Evolutionary conservation across 2,329 filamentous ascomycete species (phyloP), one percentile per base, ranked within the genome.

Genomic region (Ceratocystis albifundus): DNA sequence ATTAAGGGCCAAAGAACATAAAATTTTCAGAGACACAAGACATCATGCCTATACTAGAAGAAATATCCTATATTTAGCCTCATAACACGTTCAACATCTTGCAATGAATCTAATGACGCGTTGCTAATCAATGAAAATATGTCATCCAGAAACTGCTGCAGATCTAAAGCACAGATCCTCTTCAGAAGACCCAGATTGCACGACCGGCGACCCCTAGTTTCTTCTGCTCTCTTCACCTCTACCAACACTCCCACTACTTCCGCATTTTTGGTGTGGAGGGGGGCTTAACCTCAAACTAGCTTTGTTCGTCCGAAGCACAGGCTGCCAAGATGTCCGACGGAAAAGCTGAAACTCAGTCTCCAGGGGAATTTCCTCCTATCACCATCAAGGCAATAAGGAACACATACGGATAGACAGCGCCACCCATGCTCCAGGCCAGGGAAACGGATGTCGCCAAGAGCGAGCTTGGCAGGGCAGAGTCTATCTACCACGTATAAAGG

Each of bases 311-410:
- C 55, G 55, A 59, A 59, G 55, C 55, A 36, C 55, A 32, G 36
- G 55, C 20, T 32, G 55, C 55, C 55, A 59, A 59, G 55, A 59
- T 59, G 30, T 57, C 22, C 30, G 36, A n/a, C 28, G 12, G 15
- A 59, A 59, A 59, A 59, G 30, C 55, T 59, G 55, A 59, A 59
- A 59, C 55, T 6, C 12, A 15, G 28, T 30, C 55, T 59, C 25
- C 55, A 36, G 55, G 55, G 55, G 28, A 59, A 36, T 36, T 59
- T 36, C 55, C 55, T 59, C 55, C 55, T 59, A 59, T 59, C 55
- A 59, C 55, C 30, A n/a, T n/a, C 15, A 36, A 32, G 55, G 55
- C 6, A 59, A 32, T 36, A n/a, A 4, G 55, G 28, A 30, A 20
- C n/a, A 59, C 55, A 8, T 17, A 59, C 2, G 6, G 4, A 59